Conservation (phyloP, 495 filamentous ascomycete species). For the Talaromyces adpressus region DNA sequence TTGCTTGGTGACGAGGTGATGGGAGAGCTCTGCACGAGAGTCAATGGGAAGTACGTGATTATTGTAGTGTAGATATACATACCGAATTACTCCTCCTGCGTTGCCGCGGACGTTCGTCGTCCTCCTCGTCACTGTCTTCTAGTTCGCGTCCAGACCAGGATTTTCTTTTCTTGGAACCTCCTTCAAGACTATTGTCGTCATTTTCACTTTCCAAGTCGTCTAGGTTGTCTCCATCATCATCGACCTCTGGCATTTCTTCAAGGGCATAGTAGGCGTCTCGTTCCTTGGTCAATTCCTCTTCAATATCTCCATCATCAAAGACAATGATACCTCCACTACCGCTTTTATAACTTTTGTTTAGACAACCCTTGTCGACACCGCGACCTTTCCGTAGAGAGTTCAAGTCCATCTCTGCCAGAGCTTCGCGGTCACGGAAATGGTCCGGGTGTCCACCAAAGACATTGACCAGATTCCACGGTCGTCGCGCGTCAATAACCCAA, state of each 20-base stretch:
- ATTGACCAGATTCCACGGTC: slow-evolving; percentile 93
- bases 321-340: slow-evolving; percentile 82
- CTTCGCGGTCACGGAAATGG: slow-evolving; percentile 13
- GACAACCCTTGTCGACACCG: slow-evolving; percentile 56
- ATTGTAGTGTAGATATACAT: slow-evolving; percentile 22
- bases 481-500: slow-evolving; percentile 85
- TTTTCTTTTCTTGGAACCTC: slow-evolving; percentile 64
- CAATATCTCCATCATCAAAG: slow-evolving; percentile 94
- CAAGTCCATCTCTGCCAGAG: slow-evolving; percentile 39
- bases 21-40: slow-evolving; percentile 48
- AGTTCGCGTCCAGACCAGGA: slow-evolving; percentile 72
- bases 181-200: slow-evolving; percentile 27
- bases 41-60: slow-evolving; percentile 16
- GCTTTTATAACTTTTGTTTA: slow-evolving; percentile 62
- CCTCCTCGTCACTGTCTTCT: slow-evolving; percentile 59
- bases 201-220: slow-evolving; percentile 28
- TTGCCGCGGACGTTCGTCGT: slow-evolving; percentile 64
- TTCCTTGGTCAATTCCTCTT: slow-evolving; percentile 72
- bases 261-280: slow-evolving; percentile 75
- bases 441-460: slow-evolving; percentile 70
- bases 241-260: slow-evolving; percentile 82
- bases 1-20: slow-evolving; percentile 43
- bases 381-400: slow-evolving; percentile 44
- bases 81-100: slow-evolving; percentile 83
- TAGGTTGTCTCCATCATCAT: slow-evolving; percentile 56